Percentiles rank a stretch among this genome's conserved stretches.
These are phyloP conservation scores for Chlamydomonas sphaeroides DNA, from an alignment of 139 green algal genomes.

Conservation along the genomic window DNA sequence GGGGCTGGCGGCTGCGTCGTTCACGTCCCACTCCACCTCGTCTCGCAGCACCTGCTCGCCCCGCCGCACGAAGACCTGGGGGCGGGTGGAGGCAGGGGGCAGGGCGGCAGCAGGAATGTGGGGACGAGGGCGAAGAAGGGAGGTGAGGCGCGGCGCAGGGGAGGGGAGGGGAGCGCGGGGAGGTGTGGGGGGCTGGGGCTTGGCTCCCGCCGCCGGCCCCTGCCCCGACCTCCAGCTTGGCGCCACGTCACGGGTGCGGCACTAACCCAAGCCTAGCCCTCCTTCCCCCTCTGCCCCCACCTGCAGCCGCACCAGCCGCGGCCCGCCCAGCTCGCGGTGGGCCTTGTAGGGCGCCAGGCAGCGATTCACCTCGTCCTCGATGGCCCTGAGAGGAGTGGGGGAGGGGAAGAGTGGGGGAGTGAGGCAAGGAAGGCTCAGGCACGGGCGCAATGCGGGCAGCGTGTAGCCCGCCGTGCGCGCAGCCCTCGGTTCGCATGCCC, in stretches of 20 bases:
- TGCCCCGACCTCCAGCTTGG: no score
- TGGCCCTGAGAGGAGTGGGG: conserved; percentile 4
- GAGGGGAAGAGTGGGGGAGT: no score
- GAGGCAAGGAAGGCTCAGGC: no score
- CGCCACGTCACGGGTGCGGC: no score
- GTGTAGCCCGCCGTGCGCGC: no score
- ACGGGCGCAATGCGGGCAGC: no score
- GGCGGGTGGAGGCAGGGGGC: neutral
- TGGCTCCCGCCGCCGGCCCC: neutral
- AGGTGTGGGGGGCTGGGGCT: neutral
- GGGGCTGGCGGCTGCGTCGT: neutral
- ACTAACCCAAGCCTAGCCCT: no score
- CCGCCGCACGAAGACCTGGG: conserved; percentile 29
- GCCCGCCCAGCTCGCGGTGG: conserved; percentile 10
- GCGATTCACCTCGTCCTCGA: conserved; percentile 18
- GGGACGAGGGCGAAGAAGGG: neutral
- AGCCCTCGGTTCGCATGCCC: no score
- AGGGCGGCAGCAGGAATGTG: neutral
- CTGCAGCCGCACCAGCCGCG: conserved; percentile 28
- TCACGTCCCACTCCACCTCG: conserved; percentile 41
- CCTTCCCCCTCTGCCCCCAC: no score
- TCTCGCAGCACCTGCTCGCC: conserved; percentile 28
- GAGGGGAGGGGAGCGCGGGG: no score
- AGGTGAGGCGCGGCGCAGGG: neutral
- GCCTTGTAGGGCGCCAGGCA: conserved; percentile 10